These are phyloP conservation scores for Mycena floridula DNA, from an alignment of 768 basidiomycete species.

Conservation along the genomic window DNA sequence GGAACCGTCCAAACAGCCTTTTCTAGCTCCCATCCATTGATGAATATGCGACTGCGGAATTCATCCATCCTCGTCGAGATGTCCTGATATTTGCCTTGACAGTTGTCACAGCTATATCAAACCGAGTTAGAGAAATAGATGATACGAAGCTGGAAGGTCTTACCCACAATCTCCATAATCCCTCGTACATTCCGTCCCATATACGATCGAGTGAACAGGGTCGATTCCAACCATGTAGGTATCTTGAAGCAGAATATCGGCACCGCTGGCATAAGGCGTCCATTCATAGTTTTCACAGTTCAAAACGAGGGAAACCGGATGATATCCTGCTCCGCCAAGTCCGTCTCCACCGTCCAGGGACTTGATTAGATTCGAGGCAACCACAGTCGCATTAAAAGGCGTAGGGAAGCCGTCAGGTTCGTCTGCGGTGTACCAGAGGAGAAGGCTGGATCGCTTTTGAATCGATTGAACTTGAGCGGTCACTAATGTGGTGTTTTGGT, in stretches of 20 bases:
- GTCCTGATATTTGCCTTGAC: conserved; percentile 65
- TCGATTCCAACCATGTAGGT: conserved; percentile 56
- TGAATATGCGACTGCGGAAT: conserved; percentile 50
- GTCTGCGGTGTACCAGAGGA: conserved; percentile 71
- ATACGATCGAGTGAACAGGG: conserved; percentile 53
- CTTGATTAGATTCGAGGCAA: conserved; percentile 50
- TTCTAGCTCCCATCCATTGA: conserved; percentile 61
- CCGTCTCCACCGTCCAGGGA: conserved; percentile 48
- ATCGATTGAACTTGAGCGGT: conserved; percentile 63
- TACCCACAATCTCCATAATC: conserved; percentile 74
- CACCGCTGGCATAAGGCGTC: conserved; percentile 48
- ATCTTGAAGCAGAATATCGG: conserved; percentile 70
- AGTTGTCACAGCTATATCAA: conserved; percentile 43
- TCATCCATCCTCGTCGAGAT: conserved; percentile 63
- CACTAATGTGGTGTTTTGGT: conserved; percentile 58
- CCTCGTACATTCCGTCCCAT: conserved; percentile 56
- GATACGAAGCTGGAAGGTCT: conserved; percentile 14
- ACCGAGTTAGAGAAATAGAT: neutral
- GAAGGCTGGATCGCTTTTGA: conserved; percentile 60
- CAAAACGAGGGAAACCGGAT: conserved; percentile 59
- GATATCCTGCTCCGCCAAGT: conserved; percentile 47
- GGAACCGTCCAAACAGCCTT: conserved; percentile 78
- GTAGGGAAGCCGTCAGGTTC: conserved; percentile 70
- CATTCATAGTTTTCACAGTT: conserved; percentile 68
- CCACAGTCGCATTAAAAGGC: conserved; percentile 53